Evolutionary conservation across 768 basidiomycete genomes (phyloP), one percentile per base, ranked within the genome.

Genomic region (Dioszegia crocea): DNA sequence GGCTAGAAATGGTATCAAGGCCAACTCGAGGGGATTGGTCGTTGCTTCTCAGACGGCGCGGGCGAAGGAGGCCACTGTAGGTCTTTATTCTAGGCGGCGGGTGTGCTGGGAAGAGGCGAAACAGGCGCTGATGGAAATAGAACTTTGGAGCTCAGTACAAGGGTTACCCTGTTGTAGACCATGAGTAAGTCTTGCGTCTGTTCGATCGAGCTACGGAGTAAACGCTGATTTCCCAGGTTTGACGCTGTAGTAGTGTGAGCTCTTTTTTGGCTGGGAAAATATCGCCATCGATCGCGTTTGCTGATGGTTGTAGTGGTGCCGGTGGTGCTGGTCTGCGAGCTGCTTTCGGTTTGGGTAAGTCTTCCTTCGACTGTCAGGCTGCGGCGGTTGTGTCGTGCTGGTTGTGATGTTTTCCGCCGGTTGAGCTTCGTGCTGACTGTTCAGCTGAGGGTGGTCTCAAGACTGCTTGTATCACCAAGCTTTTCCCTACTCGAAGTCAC

Each of bases 191-290:
- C 8, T 16, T 33, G 29, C 38, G 24, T 3, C 5, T 41, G 16
- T 19, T 9, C 4, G 17, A 17, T 9, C 17, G 23, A n/a, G n/a
- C n/a, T n/a, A n/a, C 14, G 24, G 48, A 38, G 3, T 0, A 11
- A 8, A 8, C 3, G 56, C 58, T 55, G 52, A 49, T 39, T 14
- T 43, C 9, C 8, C 50, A 64, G 75, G 68, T 98, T 91, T 78
- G 94, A 99, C 82, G 94, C 94, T 17, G 87, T 99, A 68, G 94
- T 98, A 58, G 91, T 98, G 91, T 96, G 75, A 79, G 93, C n/a
- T n/a, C n/a, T n/a, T n/a, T 83, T 16, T 2, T 24, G 19, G 40
- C n/a, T 45, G 38, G n/a, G n/a, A n/a, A n/a, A 41, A 53, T 58
- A 14, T 33, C 31, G 26, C 29, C 40, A 21, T 33, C 45, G 58